A percentile compares a stretch with the other conserved stretches of the same genome.
phyloP scores from a whole-genome alignment of 2,329 filamentous ascomycete genomes.

The Magnaporthales sp. region DNA sequence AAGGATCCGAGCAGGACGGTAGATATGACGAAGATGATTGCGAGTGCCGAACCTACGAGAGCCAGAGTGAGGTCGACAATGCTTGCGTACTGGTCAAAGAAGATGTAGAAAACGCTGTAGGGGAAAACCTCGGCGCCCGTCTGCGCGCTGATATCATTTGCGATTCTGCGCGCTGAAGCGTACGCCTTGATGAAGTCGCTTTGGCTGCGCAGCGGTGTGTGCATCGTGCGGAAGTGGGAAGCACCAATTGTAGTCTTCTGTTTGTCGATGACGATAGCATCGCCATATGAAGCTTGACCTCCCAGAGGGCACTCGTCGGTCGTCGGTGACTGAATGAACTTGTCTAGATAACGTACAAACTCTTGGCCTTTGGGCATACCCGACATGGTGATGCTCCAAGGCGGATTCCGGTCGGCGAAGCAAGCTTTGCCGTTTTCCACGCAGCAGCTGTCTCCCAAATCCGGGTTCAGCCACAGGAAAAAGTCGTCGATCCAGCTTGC shows the following conservation, averaged over 20 bases:
- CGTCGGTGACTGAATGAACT: conserved; percentile 75
- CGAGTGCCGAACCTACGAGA: conserved; percentile 74
- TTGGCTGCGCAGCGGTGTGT: conserved; percentile 80
- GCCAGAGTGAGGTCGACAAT: conserved; percentile 75
- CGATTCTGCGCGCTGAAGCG: conserved; percentile 79
- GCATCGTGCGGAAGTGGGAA: conserved; percentile 85
- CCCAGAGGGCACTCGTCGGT: conserved; percentile 79
- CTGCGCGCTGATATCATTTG: conserved; percentile 59
- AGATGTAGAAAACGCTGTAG: conserved; percentile 97
- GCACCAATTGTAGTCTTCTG: conserved; percentile 59
- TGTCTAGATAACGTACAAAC: conserved; percentile 76
- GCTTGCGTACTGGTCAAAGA: conserved; percentile 92
- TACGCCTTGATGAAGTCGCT: conserved; percentile 91
- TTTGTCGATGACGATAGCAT: conserved; percentile 71
- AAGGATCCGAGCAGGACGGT: conserved; percentile 76
- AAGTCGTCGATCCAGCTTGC: conserved; percentile 98
- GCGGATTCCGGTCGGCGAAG: conserved; percentile 66
- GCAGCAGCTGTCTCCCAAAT: conserved; percentile 50
- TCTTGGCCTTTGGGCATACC: conserved; percentile 94
- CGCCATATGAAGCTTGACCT: conserved; percentile 78
- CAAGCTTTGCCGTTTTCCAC: conserved; percentile 64
- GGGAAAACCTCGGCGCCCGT: conserved; percentile 84
- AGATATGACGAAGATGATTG: conserved; percentile 75
- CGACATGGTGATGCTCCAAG: conserved; percentile 81
- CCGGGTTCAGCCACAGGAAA: conserved; percentile 91